Evolutionary conservation across 2,329 filamentous ascomycete species (phyloP), one percentile per base, ranked within the genome.

Genomic region (Trichophyton mentagrophytes): DNA sequence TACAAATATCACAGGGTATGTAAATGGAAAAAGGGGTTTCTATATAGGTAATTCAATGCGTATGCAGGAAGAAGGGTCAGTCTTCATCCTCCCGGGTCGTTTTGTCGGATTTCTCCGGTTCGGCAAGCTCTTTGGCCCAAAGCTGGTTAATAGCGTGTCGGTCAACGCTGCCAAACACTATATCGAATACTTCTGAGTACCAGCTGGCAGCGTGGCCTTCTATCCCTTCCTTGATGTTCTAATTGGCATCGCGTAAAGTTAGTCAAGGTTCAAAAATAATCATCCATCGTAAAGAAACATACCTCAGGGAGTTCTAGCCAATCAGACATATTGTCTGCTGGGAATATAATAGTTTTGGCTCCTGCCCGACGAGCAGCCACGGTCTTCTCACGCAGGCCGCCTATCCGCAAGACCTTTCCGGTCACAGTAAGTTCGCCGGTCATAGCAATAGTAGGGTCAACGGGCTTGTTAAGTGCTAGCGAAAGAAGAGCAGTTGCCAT

Each of bases 221-320:
- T 64, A 99, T 89, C 66, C 90, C 91, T 70, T 95, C 84, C 77
- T 97, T 99, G 79, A 99, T 99, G 71, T 97, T 97, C 93, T 99
- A 72, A 61, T 63, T 62, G 44, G 22, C 4, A 46, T 44, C n/a
- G 17, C 9, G 4, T 36, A 42, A 36, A n/a, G 55, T 57, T 30
- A 57, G 55, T 20, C n/a, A 4, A 7, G 25, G 36, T 40, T 27
- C 22, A n/a, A 17, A 20, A 36, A 46, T 33, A 60, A 63, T 25
- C 27, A 56, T 30, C 27, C 27, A 20, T 55, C 61, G 9, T 44
- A 58, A 17, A 55, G 27, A 51, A 60, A 81, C 89, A 74, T 82
- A 96, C 93, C 81, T 96, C 87, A 60, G 95, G 93, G 67, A 99
- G 80, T 75, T 99, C 93, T 58, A 96, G 78, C 95, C 93, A 99